Base-by-base conservation (phyloP, 176 grass and related monocot species). In the Musa beccarii region DNA sequence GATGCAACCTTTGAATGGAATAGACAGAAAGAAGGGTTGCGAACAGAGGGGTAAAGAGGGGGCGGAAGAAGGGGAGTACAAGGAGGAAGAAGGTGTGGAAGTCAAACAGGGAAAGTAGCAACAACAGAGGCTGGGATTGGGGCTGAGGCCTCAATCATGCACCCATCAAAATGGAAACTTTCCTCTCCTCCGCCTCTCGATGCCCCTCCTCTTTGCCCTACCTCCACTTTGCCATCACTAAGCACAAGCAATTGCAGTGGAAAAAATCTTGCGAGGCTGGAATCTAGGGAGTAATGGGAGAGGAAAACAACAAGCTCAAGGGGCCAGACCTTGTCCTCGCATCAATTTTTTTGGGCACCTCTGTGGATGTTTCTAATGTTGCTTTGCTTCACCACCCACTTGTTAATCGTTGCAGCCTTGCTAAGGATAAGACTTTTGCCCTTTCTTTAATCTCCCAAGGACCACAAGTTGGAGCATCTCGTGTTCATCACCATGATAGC, bases 101-200 rank as follows among this genome's bases (percentile, higher is more conserved):
- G 29, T 17, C 19, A 72, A 53, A 21, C 11, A 57, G 54, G 16
- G 54, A 57, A 17, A 57, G 54, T 12, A 57, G 0, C 54, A 16
- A 17, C 54, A 57, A 17, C 54, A 57, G 54, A 43, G 34, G 34
- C 34, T 43, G 34, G 0, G 34, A 43, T 43, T 43, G 34, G 66
- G 9, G 14, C 19, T 43, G 34, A 43, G 34, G 4, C 34, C 4
- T 16, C 52, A 55, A 55, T 53, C 71, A 73, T 54, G 71, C 71
- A 73, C 71, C 67, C 71, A 54, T 17, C 22, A 55, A 73, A 55
- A 53, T 54, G 23, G 51, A 52, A 54, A 73, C 53, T 73, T 54
- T 13, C 51, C 25, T 10, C 10, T 73, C 54, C 24, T 26, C 10
- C 14, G 17, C n/a, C 26, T 51, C 49, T 70, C 49, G 8, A 70